Conservation (phyloP, 176 grass and related monocot species). For the Hyparrhenia diplandra region DNA sequence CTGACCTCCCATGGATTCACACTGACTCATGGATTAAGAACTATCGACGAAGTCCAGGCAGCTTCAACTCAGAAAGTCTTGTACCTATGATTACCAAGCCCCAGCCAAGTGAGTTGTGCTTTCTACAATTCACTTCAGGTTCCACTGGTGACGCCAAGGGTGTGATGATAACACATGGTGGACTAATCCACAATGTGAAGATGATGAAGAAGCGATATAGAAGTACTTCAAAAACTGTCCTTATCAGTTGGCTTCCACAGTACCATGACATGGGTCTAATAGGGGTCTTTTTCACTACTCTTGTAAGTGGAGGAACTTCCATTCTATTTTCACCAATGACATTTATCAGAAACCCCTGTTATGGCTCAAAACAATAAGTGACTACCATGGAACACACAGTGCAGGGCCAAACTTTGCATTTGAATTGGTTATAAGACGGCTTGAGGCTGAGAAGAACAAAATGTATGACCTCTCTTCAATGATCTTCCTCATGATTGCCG, state of each 20-base stretch:
- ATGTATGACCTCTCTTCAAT: conserved; percentile 62
- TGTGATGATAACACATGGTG: conserved; percentile 80
- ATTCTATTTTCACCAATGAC: conserved; percentile 75
- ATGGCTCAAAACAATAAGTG: conserved; percentile 61
- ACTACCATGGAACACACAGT: conserved; percentile 63
- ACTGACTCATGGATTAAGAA: conserved; percentile 68
- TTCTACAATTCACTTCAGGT: conserved; percentile 78
- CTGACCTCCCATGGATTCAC: conserved; percentile 64
- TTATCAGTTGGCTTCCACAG: conserved; percentile 80
- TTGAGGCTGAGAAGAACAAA: conserved; percentile 46
- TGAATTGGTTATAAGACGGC: conserved; percentile 61
- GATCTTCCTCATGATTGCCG: conserved; percentile 74
- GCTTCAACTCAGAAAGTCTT: conserved; percentile 25
- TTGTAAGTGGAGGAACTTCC: conserved; percentile 68
- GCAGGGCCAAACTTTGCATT: conserved; percentile 79
- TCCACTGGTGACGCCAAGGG: conserved; percentile 80
- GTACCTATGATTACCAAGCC: conserved; percentile 25
- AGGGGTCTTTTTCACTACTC: conserved; percentile 69
- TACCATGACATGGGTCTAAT: conserved; percentile 88
- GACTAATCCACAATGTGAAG: conserved; percentile 72
- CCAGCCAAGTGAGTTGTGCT: conserved; percentile 51
- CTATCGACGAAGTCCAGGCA: conserved; percentile 30
- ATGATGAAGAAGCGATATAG: conserved; percentile 61
- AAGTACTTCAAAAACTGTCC: conserved; percentile 63
- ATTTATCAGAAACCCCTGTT: conserved; percentile 71